Conservation (phyloP, 2,329 filamentous ascomycete genomes). For the Ascochyta lentis region DNA sequence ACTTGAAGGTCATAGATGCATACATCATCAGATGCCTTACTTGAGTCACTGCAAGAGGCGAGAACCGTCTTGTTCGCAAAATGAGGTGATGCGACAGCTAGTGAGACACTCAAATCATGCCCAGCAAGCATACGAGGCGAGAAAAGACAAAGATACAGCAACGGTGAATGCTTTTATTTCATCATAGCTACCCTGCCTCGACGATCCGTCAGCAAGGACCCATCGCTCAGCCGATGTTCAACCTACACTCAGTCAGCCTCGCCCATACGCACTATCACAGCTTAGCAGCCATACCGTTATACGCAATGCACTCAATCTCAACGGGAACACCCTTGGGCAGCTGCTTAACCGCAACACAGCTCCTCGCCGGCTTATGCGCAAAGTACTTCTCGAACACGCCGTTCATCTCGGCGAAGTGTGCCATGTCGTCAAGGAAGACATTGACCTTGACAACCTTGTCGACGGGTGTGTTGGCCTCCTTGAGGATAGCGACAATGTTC, state of each 20-base stretch:
- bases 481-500: slow-evolving; percentile 84
- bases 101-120: no score
- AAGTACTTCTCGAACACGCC: slow-evolving; percentile 84
- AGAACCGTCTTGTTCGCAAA: no score
- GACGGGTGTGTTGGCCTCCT: slow-evolving; percentile 79
- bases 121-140: no score
- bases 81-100: no score
- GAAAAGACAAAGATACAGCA: no score
- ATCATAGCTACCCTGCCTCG: neutral
- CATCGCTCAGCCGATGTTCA: neutral
- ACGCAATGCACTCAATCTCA: slow-evolving; percentile 88
- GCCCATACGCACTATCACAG: slow-evolving; percentile 19
- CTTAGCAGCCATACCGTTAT: slow-evolving; percentile 46
- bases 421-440: slow-evolving; percentile 92
- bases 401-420: slow-evolving; percentile 87
- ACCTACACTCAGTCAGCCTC: slow-evolving; percentile 17
- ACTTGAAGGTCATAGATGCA: no score
- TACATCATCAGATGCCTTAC: no score
- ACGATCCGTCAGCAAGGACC: neutral
- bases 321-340: slow-evolving; percentile 85
- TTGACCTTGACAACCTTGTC: slow-evolving; percentile 79
- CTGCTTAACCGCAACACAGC: slow-evolving; percentile 88
- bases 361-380: slow-evolving; percentile 81
- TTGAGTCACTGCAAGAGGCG: no score
- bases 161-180: neutral